A percentile compares a stretch with the other conserved stretches of the same genome.
phyloP scores from a whole-genome alignment of 2,329 filamentous ascomycete genomes.

The Nannizziopsis barbatae region DNA sequence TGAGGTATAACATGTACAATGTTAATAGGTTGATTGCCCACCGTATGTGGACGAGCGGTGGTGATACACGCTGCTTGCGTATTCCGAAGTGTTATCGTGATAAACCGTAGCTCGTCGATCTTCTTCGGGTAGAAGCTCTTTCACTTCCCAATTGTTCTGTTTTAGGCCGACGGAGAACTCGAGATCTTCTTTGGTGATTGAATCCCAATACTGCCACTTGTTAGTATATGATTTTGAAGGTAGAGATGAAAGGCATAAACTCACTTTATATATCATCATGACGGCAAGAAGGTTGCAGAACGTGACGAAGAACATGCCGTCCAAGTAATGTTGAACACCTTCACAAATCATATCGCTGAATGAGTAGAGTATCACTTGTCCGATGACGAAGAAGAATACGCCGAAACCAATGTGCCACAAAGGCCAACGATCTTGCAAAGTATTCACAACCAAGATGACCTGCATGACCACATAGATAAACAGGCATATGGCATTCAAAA shows the following conservation, averaged over 20 bases:
- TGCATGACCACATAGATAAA: slow-evolving; percentile 80
- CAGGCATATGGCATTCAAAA: slow-evolving; percentile 79
- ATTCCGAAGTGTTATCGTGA: slow-evolving; percentile 44
- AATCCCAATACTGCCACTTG: slow-evolving; percentile 81
- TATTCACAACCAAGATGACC: slow-evolving; percentile 75
- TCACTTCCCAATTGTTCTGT: slow-evolving; percentile 97
- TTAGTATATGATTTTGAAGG: slow-evolving; percentile 20
- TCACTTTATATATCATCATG: slow-evolving; percentile 99
- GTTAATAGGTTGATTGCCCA: slow-evolving; percentile 27
- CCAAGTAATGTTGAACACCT: slow-evolving; percentile 77
- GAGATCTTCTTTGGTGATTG: slow-evolving; percentile 93
- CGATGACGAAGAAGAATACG: slow-evolving; percentile 78
- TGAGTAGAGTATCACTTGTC: slow-evolving; percentile 85
- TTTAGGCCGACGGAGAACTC: slow-evolving; percentile 95
- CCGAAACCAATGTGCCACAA: slow-evolving; percentile 85
- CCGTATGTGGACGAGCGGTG: slow-evolving; percentile 31
- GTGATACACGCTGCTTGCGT: slow-evolving; percentile 36
- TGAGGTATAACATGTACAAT: not conserved
- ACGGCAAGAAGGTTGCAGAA: slow-evolving; percentile 87
- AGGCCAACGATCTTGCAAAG: slow-evolving; percentile 90
- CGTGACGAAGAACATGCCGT: slow-evolving; percentile 88
- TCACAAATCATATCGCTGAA: slow-evolving; percentile 79
- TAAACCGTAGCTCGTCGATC: slow-evolving; percentile 65
- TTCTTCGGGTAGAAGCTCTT: slow-evolving; percentile 74
- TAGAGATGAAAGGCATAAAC: slow-evolving; percentile 16